phyloP scores from a whole-genome alignment of 2,329 filamentous ascomycete genomes.

The Pseudogymnoascus sp. region DNA sequence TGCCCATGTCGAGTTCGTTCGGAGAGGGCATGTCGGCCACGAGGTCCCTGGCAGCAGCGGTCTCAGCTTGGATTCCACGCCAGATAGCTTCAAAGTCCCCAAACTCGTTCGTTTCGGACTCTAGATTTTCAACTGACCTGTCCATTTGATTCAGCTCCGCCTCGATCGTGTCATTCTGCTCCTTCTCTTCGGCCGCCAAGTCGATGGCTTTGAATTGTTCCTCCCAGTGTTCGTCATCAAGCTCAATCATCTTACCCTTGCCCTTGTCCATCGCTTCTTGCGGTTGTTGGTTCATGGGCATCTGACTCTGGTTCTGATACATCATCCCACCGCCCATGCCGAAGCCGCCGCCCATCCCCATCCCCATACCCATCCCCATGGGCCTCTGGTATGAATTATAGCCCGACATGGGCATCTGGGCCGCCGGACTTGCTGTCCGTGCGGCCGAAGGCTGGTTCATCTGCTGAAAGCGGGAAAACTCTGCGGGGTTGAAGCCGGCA shows the following conservation, averaged over 20 bases:
- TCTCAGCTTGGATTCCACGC: slow-evolving; percentile 72
- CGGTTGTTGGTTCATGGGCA: slow-evolving; percentile 31
- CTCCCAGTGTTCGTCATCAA: slow-evolving; percentile 93
- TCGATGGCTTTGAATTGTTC: slow-evolving; percentile 90
- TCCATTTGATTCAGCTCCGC: slow-evolving; percentile 82
- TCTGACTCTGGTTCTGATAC: slow-evolving; percentile 34
- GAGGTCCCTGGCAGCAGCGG: slow-evolving; percentile 60
- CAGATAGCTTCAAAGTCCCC: slow-evolving; percentile 87
- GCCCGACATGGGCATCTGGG: slow-evolving; percentile 34
- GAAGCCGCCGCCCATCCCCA: slow-evolving; percentile 38
- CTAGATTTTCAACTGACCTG: slow-evolving; percentile 57
- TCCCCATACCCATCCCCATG: slow-evolving; percentile 43
- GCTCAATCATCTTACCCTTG: slow-evolving; percentile 88
- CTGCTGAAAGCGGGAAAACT: slow-evolving; percentile 82
- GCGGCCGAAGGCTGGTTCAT: slow-evolving; percentile 50
- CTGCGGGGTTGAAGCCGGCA: slow-evolving; percentile 65
- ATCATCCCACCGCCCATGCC: slow-evolving; percentile 45
- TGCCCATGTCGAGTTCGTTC: slow-evolving; percentile 53
- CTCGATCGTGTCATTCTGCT: slow-evolving; percentile 30
- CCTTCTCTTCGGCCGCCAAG: slow-evolving; percentile 43
- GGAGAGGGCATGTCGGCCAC: slow-evolving; percentile 38
- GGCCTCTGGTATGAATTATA: slow-evolving; percentile 48
- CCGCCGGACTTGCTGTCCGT: slow-evolving; percentile 51
- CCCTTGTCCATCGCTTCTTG: slow-evolving; percentile 46
- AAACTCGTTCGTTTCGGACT: slow-evolving; percentile 66